Evolutionary conservation across 2,329 filamentous ascomycete genomes (phyloP).

Genomic region (Ceratocystis ficicola): DNA sequence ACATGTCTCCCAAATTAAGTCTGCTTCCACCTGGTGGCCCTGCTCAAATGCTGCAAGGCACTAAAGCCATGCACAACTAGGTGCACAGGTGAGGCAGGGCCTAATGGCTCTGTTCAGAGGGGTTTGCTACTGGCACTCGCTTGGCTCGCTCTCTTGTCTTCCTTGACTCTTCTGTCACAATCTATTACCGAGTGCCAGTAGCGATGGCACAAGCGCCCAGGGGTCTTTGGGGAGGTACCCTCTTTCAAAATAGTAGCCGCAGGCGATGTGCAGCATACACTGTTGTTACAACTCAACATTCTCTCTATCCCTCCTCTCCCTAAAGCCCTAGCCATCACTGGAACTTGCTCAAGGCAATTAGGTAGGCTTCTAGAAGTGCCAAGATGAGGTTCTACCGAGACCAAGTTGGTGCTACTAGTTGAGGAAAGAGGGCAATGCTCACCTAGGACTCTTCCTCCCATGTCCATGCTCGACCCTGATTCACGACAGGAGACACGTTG

Average conservation of each 20-base stretch:
- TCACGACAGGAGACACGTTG: neutral
- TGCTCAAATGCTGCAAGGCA: neutral
- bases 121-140: neutral
- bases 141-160: neutral
- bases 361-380: constrained; percentile 4
- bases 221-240: neutral
- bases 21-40: neutral
- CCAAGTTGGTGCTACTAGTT: neutral
- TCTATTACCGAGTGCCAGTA: neutral
- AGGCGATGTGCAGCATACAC: neutral
- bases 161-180: neutral
- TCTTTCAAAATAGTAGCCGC: neutral
- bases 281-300: neutral
- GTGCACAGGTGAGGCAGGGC: neutral
- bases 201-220: neutral
- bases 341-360: neutral
- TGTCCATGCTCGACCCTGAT: neutral
- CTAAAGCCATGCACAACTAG: neutral
- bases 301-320: neutral
- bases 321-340: neutral
- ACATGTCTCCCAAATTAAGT: neutral
- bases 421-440: neutral
- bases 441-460: neutral
- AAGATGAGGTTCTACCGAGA: neutral
- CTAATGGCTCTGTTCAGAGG: neutral